Conservation (phyloP, 306 rosid genomes). For the Inga leiocalycina region DNA sequence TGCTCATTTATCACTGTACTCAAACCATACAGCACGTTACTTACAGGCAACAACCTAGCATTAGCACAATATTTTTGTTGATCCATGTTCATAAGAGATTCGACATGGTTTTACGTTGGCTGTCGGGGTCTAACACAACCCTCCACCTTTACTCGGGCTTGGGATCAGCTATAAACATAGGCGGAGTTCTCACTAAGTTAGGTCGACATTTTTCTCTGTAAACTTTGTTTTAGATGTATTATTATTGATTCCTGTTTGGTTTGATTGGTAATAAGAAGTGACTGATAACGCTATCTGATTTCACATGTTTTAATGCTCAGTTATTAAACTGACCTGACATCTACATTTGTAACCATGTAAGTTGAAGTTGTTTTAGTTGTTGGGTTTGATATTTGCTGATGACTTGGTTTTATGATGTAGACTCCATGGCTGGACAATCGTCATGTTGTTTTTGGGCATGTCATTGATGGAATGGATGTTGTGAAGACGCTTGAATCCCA, state of each 20-base stretch:
- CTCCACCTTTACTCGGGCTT: no score
- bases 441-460: constrained; percentile 85
- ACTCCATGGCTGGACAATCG: constrained; percentile 96
- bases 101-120: no score
- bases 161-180: no score
- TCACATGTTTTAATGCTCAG: not conserved
- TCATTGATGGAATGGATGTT: constrained; percentile 79
- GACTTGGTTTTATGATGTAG: constrained; percentile 50
- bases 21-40: no score
- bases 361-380: constrained; percentile 34
- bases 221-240: not conserved
- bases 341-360: not conserved
- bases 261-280: not conserved
- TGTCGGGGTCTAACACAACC: no score
- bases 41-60: no score
- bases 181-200: not conserved
- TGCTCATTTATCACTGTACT: no score
- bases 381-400: constrained; percentile 16
- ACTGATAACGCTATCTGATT: not conserved
- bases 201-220: not conserved
- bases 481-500: constrained; percentile 72
- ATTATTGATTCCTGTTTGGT: not conserved
- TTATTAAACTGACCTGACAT: not conserved
- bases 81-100: no score
- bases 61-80: no score